phyloP scores from a whole-genome alignment of 2,329 filamentous ascomycete species.

The Pseudogymnoascus sp. region DNA sequence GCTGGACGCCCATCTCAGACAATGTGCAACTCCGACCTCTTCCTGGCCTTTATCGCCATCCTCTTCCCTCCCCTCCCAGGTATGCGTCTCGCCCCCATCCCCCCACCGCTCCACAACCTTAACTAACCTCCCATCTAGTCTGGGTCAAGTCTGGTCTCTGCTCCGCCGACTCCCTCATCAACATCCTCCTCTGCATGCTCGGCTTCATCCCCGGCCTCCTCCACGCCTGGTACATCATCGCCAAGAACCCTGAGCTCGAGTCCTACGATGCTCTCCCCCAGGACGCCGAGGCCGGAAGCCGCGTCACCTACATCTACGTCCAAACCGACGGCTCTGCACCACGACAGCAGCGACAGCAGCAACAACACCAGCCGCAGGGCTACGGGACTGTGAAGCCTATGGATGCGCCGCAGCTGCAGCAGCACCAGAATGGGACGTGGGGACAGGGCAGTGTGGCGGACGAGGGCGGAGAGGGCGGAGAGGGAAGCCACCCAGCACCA shows the following conservation, averaged over 20 bases:
- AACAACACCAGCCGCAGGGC: slow-evolving; percentile 16
- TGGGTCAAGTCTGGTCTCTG: slow-evolving; percentile 97
- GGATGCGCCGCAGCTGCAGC: slow-evolving; percentile 28
- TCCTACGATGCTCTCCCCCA: slow-evolving; percentile 58
- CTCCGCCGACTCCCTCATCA: slow-evolving; percentile 86
- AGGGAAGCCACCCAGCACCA: slow-evolving; percentile 40
- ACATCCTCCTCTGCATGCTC: slow-evolving; percentile 78
- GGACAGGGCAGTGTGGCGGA: slow-evolving; percentile 29
- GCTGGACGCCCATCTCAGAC: slow-evolving; percentile 15
- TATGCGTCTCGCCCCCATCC: slow-evolving; percentile 33
- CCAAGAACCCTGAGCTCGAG: slow-evolving; percentile 70
- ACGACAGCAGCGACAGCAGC: slow-evolving; percentile 24
- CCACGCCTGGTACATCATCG: slow-evolving; percentile 97
- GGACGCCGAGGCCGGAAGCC: slow-evolving; percentile 43
- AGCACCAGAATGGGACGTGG: slow-evolving; percentile 27
- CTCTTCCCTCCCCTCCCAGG: slow-evolving; percentile 59
- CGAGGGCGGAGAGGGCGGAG: slow-evolving; percentile 32
- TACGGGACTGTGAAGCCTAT: slow-evolving; percentile 29
- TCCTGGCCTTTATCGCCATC: slow-evolving; percentile 57
- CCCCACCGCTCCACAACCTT: background rate
- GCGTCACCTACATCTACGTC: slow-evolving; percentile 73
- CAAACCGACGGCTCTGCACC: slow-evolving; percentile 28
- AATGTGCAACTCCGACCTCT: slow-evolving; percentile 56
- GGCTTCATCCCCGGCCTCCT: slow-evolving; percentile 80
- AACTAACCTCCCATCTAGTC: slow-evolving; percentile 45